phyloP scores from a whole-genome alignment of 345 rosid genomes.

The Eucalyptus sideroxylon region DNA sequence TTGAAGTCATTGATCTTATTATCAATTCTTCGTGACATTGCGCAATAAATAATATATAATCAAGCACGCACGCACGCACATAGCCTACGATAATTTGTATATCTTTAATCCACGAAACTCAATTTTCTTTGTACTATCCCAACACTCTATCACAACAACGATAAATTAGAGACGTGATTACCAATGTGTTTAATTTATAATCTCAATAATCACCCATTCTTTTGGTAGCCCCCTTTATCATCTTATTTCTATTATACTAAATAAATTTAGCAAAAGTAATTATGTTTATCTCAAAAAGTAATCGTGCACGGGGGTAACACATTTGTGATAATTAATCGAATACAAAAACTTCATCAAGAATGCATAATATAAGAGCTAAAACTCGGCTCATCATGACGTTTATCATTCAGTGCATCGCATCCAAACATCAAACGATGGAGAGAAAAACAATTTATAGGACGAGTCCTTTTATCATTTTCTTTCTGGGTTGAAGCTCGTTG shows the following conservation, averaged over 20 bases:
- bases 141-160: not conserved
- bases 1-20: rapidly evolving
- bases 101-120: not conserved
- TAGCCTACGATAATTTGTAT: not conserved
- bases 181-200: not conserved
- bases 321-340: not conserved
- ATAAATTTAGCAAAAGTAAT: not conserved
- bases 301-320: not conserved
- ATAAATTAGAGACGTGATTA: too few species aligned
- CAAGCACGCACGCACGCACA: not conserved
- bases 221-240: not conserved
- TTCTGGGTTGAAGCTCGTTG: not conserved
- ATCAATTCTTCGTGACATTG: rapidly evolving
- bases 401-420: too few species aligned
- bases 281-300: not conserved
- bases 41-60: rapidly evolving
- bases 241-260: not conserved
- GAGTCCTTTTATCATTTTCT: not conserved
- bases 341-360: not conserved
- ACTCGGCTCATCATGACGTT: not conserved
- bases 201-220: not conserved
- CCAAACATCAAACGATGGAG: not conserved
- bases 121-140: rapidly evolving
- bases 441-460: not conserved
- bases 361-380: not conserved